Percentiles rank a stretch among this genome's conserved stretches.
Conservation (phyloP, 257 asterid species). For the Ilex aquifolium region DNA sequence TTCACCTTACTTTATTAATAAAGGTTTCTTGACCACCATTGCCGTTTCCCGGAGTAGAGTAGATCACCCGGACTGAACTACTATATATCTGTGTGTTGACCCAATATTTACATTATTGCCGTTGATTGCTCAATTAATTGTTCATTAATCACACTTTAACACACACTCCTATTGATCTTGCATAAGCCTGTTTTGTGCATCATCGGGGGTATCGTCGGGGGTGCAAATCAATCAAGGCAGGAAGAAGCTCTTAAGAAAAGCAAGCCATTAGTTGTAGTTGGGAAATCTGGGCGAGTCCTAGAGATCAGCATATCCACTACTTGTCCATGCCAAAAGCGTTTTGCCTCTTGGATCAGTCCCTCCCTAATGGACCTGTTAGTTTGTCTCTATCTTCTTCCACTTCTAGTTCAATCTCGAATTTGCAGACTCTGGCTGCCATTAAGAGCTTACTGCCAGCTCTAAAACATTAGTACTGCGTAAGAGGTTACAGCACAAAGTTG, state of each 20-base stretch:
- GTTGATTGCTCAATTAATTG: too few species aligned
- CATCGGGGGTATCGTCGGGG: slow-evolving; percentile 85
- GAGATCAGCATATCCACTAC: slow-evolving; percentile 91
- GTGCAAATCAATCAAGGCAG: slow-evolving; percentile 86
- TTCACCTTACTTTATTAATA: too few species aligned
- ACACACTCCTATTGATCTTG: too few species aligned
- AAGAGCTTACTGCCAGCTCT: slow-evolving; percentile 85
- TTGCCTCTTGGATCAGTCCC: slow-evolving; percentile 53
- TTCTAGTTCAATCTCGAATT: slow-evolving; percentile 22
- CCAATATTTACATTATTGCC: too few species aligned
- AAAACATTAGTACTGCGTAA: slow-evolving; percentile 63
- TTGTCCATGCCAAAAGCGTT: slow-evolving; percentile 68
- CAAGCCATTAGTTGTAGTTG: slow-evolving; percentile 80
- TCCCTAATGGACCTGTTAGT: slow-evolving; percentile 29
- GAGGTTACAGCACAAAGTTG: slow-evolving; percentile 87
- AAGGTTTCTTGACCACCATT: too few species aligned
- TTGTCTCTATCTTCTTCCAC: slow-evolving; percentile 31
- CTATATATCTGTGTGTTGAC: too few species aligned
- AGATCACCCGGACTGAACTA: too few species aligned
- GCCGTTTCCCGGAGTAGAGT: too few species aligned
- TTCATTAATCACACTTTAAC: too few species aligned
- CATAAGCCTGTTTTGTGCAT: too few species aligned
- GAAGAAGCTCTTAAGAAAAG: slow-evolving; percentile 92
- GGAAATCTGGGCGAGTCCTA: slow-evolving; percentile 89
- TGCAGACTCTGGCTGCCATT: slow-evolving; percentile 37